Percentiles rank a stretch among this genome's conserved stretches.
These are phyloP conservation scores for Pterocarpus macrocarpus DNA, from an alignment of 306 rosid species.

Conservation along the genomic window DNA sequence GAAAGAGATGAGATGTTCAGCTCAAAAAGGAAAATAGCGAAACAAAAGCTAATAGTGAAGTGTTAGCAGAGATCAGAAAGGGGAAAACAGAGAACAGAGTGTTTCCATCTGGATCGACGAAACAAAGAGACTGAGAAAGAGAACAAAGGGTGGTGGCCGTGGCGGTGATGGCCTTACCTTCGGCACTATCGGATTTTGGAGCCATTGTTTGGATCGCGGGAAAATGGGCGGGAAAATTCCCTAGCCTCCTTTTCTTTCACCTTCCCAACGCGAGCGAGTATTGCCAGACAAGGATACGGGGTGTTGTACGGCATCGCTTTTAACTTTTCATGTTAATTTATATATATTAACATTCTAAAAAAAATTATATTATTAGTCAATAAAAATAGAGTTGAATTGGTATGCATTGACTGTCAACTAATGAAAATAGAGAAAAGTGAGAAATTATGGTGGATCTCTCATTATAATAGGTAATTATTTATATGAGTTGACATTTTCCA, in stretches of 20 bases:
- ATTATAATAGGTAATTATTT: too few relatives aligned
- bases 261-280: slow-evolving; percentile 1
- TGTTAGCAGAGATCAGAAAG: not conserved
- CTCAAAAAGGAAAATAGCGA: slow-evolving; percentile 17
- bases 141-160: not conserved
- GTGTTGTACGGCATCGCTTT: slow-evolving; percentile 40
- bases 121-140: not conserved
- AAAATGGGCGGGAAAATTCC: slow-evolving; percentile 73
- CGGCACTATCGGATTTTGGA: slow-evolving; percentile 81
- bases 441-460: too few relatives aligned
- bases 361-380: too few relatives aligned
- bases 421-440: too few relatives aligned
- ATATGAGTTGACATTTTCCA: too few relatives aligned
- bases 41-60: not conserved
- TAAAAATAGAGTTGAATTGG: too few relatives aligned
- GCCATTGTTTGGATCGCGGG: slow-evolving; percentile 66
- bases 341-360: too few relatives aligned
- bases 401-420: too few relatives aligned
- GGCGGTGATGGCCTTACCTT: slow-evolving; percentile 55
- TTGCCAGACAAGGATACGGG: not conserved
- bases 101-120: not conserved
- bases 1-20: slow-evolving; percentile 7
- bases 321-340: not conserved
- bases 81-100: not conserved
- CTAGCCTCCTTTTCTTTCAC: not conserved